Evolutionary conservation across 2,329 filamentous ascomycete species (phyloP).

Genomic region (Cercospora berteroae): DNA sequence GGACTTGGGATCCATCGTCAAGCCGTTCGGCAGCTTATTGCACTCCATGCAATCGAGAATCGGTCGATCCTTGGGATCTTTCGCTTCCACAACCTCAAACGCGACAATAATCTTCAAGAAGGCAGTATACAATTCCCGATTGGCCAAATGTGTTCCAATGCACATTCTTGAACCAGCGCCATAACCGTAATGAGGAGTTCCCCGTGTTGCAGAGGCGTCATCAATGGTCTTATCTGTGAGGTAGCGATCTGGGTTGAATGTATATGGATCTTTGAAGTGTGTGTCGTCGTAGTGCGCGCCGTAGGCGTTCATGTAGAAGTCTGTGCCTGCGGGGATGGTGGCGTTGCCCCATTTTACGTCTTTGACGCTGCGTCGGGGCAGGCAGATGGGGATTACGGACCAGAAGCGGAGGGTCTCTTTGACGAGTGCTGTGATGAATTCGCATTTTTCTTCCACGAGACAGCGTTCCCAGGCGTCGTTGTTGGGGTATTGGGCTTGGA

Average conservation of each 20-base stretch:
- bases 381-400: slow-evolving; percentile 75
- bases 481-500: slow-evolving; percentile 67
- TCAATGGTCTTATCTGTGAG: slow-evolving; percentile 52
- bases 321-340: slow-evolving; percentile 70
- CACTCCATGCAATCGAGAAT: slow-evolving; percentile 48
- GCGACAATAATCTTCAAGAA: slow-evolving; percentile 50
- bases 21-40: slow-evolving; percentile 47
- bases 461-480: slow-evolving; percentile 75
- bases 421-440: slow-evolving; percentile 73
- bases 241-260: slow-evolving; percentile 70
- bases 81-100: slow-evolving; percentile 47
- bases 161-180: slow-evolving; percentile 47
- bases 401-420: slow-evolving; percentile 78
- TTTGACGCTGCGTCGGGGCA: slow-evolving; percentile 70
- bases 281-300: slow-evolving; percentile 69
- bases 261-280: slow-evolving; percentile 63
- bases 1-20: slow-evolving; percentile 52
- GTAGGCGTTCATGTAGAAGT: slow-evolving; percentile 78
- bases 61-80: slow-evolving; percentile 42
- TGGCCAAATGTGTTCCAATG: slow-evolving; percentile 42
- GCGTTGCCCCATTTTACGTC: slow-evolving; percentile 68
- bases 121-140: slow-evolving; percentile 46
- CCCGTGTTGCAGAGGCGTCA: slow-evolving; percentile 38
- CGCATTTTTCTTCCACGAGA: slow-evolving; percentile 69
- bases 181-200: slow-evolving; percentile 51